These are phyloP conservation scores for Poterioochromonas sp. DNA, from an alignment of 352 stramenopile genomes.

Conservation along the genomic window DNA sequence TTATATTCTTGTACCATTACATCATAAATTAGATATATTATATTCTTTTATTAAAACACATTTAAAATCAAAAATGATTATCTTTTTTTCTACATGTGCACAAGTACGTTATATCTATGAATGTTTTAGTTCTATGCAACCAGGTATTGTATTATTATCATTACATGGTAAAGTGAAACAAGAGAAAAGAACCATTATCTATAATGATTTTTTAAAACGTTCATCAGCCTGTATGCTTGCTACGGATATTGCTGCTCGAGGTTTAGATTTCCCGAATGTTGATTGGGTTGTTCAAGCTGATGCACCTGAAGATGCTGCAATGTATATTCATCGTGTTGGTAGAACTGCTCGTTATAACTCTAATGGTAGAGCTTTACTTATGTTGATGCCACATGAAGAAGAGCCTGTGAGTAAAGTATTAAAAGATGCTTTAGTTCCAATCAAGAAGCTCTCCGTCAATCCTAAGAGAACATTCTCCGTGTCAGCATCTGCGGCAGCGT, in stretches of 20 bases:
- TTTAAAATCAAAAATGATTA: slow-evolving; percentile 93
- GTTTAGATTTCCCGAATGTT: slow-evolving; percentile 94
- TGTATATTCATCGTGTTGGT: slow-evolving; percentile 97
- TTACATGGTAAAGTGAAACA: slow-evolving; percentile 98
- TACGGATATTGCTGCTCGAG: slow-evolving; percentile 93
- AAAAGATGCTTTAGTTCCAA: slow-evolving; percentile 76
- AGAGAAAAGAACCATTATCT: slow-evolving; percentile 91
- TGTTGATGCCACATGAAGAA: slow-evolving; percentile 79
- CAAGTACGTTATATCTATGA: slow-evolving; percentile 53
- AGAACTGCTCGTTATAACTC: slow-evolving; percentile 80
- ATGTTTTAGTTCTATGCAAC: slow-evolving; percentile 62
- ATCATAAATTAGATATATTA: slow-evolving; percentile 93
- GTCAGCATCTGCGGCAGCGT: slow-evolving; percentile 75
- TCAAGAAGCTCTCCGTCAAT: slow-evolving; percentile 93
- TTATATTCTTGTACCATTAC: slow-evolving; percentile 83
- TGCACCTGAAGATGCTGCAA: slow-evolving; percentile 88
- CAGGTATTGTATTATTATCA: slow-evolving; percentile 85
- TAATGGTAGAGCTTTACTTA: slow-evolving; percentile 74
- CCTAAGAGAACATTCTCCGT: slow-evolving; percentile 81
- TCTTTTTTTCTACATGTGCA: slow-evolving; percentile 94
- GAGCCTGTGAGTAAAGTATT: slow-evolving; percentile 70
- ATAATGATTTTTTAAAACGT: slow-evolving; percentile 74
- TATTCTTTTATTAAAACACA: slow-evolving; percentile 98
- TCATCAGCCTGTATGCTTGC: slow-evolving; percentile 67
- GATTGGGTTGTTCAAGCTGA: slow-evolving; percentile 98